A percentile compares a stretch with the other conserved stretches of the same genome.
These are phyloP conservation scores for Takashimella koratensis DNA, from an alignment of 1,284 basidiomycete species.

Conservation along the genomic window DNA sequence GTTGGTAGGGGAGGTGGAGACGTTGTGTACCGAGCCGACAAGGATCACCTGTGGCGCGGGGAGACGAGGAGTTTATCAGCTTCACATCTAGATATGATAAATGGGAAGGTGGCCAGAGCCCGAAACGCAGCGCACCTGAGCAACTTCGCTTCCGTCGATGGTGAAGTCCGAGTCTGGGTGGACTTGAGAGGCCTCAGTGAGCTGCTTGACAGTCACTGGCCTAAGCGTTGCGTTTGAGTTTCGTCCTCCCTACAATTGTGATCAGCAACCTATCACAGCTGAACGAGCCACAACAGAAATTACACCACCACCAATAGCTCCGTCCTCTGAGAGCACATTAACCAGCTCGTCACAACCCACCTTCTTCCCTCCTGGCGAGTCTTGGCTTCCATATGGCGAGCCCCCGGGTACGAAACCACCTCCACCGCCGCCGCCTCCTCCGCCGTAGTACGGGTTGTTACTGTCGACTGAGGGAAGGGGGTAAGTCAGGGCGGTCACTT, in stretches of 20 bases:
- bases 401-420: slow-evolving; percentile 33
- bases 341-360: too few species aligned
- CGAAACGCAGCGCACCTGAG: slow-evolving; percentile 58
- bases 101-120: background rate
- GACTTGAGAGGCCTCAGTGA: slow-evolving; percentile 70
- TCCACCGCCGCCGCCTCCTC: slow-evolving; percentile 18
- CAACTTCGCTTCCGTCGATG: slow-evolving; percentile 74
- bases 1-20: slow-evolving; percentile 73
- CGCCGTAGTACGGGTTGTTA: slow-evolving; percentile 42
- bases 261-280: slow-evolving; percentile 4
- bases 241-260: slow-evolving; percentile 31
- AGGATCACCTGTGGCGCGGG: slow-evolving; percentile 50
- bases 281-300: background rate
- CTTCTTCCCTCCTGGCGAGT: slow-evolving; percentile 37
- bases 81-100: background rate
- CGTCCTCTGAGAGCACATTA: background rate
- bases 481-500: background rate
- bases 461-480: slow-evolving; percentile 23
- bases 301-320: background rate
- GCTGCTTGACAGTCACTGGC: slow-evolving; percentile 80
- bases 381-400: slow-evolving; percentile 42
- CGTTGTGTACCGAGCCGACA: slow-evolving; percentile 74
- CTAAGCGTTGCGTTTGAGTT: slow-evolving; percentile 62
- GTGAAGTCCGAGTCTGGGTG: slow-evolving; percentile 86
- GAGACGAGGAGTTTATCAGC: background rate